phyloP scores from a whole-genome alignment of 139 green algal genomes.

The Choricystis sp. region DNA sequence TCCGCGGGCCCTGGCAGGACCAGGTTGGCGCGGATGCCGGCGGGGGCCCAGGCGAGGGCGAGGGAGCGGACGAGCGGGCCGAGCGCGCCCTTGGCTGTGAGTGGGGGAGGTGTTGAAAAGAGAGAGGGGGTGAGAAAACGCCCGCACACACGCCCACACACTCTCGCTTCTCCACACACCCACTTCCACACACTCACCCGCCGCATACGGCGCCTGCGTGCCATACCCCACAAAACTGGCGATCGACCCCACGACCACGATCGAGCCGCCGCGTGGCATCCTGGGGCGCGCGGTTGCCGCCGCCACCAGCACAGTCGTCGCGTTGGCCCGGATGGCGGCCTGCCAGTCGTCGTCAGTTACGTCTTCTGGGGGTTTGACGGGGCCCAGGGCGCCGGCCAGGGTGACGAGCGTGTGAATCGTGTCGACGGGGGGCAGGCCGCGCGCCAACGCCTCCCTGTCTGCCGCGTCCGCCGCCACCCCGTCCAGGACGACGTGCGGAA shows the following conservation, averaged over 20 bases:
- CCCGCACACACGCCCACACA: too few species aligned
- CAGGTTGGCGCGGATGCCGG: neutral
- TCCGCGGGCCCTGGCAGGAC: neutral
- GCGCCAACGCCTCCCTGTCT: neutral
- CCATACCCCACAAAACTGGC: neutral
- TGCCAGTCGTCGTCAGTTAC: neutral
- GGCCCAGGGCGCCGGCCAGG: neutral
- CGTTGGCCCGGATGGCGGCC: neutral
- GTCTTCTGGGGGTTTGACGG: neutral
- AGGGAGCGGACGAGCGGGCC: neutral
- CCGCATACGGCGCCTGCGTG: neutral
- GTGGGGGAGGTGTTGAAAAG: too few species aligned
- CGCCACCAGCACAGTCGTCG: neutral
- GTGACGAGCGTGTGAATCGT: neutral
- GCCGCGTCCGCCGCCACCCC: neutral
- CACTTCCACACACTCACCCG: too few species aligned
- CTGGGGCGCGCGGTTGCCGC: too few species aligned
- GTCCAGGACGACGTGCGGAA: neutral
- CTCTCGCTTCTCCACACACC: too few species aligned
- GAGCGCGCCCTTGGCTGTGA: neutral
- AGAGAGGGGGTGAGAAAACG: too few species aligned
- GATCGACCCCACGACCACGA: neutral
- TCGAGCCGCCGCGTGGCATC: neutral
- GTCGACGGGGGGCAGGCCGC: neutral
- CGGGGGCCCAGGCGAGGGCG: neutral